Percentiles rank a stretch among this genome's conserved stretches.
Evolutionary conservation across 2,329 filamentous ascomycete species (phyloP).

Genomic region (Fusarium fracticaudum): DNA sequence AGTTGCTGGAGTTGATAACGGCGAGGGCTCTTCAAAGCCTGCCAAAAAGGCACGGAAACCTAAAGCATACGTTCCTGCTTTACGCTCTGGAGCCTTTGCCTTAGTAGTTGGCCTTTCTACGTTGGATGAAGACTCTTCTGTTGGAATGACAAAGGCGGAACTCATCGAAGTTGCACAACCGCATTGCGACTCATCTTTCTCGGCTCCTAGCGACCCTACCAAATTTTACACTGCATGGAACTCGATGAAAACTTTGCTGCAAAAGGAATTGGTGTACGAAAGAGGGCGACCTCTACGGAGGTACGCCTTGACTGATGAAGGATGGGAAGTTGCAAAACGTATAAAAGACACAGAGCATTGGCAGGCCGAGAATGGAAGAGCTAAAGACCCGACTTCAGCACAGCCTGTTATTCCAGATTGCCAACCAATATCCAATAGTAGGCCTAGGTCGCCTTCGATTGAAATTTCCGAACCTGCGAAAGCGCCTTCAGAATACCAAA

Average conservation of each 20-base stretch:
- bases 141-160: conserved; percentile 72
- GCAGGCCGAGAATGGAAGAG: conserved; percentile 39
- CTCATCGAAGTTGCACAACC: conserved; percentile 76
- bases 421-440: background rate
- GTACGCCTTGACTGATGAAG: conserved; percentile 79
- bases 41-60: conserved; percentile 68
- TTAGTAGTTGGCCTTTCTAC: conserved; percentile 73
- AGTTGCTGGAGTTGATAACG: conserved; percentile 45
- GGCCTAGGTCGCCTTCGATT: conserved; percentile 30
- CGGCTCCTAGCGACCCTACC: conserved; percentile 70
- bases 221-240: conserved; percentile 85
- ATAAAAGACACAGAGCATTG: conserved; percentile 65
- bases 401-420: conserved; percentile 1
- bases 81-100: conserved; percentile 80
- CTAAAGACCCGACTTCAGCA: conserved; percentile 7
- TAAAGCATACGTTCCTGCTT: conserved; percentile 76
- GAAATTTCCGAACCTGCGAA: conserved; percentile 16
- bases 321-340: conserved; percentile 76
- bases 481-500: conserved; percentile 44
- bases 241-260: conserved; percentile 79
- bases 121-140: conserved; percentile 60
- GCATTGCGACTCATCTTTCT: conserved; percentile 79
- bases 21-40: conserved; percentile 49
- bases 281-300: conserved; percentile 73
- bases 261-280: conserved; percentile 79